Evolutionary conservation across 2,329 filamentous ascomycete genomes (phyloP).

Genomic region (Ambrosiella beaveri): DNA sequence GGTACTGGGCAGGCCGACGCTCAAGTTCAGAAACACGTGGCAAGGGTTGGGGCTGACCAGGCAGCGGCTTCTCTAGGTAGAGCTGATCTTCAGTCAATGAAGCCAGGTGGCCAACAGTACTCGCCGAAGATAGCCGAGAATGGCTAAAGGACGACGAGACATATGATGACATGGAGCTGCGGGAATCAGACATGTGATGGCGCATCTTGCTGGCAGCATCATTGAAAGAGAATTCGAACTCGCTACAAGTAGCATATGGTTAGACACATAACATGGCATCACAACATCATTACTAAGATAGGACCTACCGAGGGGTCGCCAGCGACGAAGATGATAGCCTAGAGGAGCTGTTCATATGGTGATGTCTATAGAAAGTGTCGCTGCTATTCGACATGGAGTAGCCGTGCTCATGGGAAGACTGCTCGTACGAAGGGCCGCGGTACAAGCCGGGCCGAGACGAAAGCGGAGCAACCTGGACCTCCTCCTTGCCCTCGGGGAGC

Average conservation of each 20-base stretch:
- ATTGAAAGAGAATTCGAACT: conserved; percentile 11
- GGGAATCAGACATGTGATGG: conserved; percentile 33
- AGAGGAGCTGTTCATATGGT: conserved; percentile 15
- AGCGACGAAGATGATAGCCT: conserved; percentile 12
- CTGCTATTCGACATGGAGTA: conserved; percentile 15
- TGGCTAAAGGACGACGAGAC: conserved; percentile 27
- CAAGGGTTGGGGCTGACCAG: conserved; percentile 8
- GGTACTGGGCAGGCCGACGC: conserved; percentile 8
- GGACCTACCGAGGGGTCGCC: conserved; percentile 12
- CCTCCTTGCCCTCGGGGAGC: conserved; percentile 22
- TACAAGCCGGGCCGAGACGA: conserved; percentile 6
- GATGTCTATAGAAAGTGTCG: conserved; percentile 16
- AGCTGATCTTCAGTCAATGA: conserved; percentile 12
- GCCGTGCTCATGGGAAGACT: conserved; percentile 10
- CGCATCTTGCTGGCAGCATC: conserved; percentile 11
- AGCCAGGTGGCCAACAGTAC: conserved; percentile 26
- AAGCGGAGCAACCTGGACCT: conserved; percentile 14
- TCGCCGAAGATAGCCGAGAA: conserved; percentile 36
- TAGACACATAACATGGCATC: background rate
- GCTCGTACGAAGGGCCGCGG: conserved; percentile 13
- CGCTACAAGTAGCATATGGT: background rate
- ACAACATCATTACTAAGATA: background rate
- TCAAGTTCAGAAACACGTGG: conserved; percentile 10
- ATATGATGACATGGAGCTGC: conserved; percentile 34
- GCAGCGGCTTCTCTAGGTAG: conserved; percentile 10